Percentiles rank a stretch among this genome's conserved stretches.
Evolutionary conservation across 2,329 filamentous ascomycete species (phyloP).

Genomic region (Helminthosporium solani): DNA sequence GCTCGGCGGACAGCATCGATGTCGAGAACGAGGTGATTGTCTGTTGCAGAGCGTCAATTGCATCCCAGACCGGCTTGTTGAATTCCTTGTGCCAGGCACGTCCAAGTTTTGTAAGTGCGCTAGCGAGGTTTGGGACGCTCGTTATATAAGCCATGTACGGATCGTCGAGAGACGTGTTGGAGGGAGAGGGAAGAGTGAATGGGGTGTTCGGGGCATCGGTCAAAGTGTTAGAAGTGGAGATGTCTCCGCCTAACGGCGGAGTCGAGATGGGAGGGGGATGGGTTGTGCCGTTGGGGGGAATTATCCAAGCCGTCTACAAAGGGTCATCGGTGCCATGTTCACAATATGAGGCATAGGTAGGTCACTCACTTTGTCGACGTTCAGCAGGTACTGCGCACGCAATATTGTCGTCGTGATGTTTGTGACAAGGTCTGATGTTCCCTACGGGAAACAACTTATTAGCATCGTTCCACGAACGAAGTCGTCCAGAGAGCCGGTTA

Average conservation of each 20-base stretch:
- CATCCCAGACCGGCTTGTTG: conserved; percentile 37
- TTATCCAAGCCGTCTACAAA: conserved; percentile 10
- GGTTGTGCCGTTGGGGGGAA: conserved; percentile 3
- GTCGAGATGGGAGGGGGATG: conserved; percentile 1
- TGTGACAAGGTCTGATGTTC: conserved; percentile 34
- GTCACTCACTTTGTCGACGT: conserved; percentile 30
- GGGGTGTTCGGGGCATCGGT: conserved; percentile 10
- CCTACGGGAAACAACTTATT: conserved; percentile 11
- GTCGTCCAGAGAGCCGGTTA: not conserved
- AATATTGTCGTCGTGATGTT: conserved; percentile 37
- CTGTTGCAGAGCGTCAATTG: conserved; percentile 32
- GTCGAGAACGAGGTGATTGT: conserved; percentile 32
- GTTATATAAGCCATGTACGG: conserved; percentile 36
- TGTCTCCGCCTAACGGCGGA: not conserved
- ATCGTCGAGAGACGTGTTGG: conserved; percentile 18
- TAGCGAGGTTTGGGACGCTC: conserved; percentile 17
- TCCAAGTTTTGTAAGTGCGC: conserved; percentile 24
- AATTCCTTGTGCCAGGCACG: conserved; percentile 40
- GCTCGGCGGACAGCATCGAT: conserved; percentile 25
- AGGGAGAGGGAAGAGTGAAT: conserved; percentile 17
- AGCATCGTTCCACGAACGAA: not conserved
- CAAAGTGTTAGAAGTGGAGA: not conserved
- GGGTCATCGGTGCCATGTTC: no score
- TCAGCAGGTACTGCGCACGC: conserved; percentile 31
- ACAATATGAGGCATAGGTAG: not conserved